Evolutionary conservation across 1,284 basidiomycete species (phyloP), one percentile per base, ranked within the genome.

Genomic region (Violaceomyces palustris): DNA sequence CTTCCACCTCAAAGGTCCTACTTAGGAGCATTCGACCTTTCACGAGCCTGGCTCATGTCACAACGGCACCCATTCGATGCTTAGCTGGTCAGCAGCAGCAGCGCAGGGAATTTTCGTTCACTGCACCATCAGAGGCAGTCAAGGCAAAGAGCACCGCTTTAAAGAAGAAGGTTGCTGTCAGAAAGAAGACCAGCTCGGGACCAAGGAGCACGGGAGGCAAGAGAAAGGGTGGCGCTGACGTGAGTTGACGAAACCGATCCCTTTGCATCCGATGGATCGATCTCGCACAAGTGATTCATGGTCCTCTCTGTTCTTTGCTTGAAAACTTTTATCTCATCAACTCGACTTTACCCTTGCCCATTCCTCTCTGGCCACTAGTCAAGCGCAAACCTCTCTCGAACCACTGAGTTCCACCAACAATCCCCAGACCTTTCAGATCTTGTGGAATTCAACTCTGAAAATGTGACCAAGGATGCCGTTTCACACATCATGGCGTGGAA

Each of bases 121-220:
- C n/a, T n/a, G n/a, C n/a, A n/a, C n/a, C 47, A 0, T 39, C 30
- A 5, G 57, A 54, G 6, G 63, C 63, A 3, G 50, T 49, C 19
- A 60, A 62, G 31, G 25, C 34, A 14, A 62, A 50, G 35, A 36
- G 58, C 3, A 42, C 56, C 8, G 40, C 50, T n/a, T 53, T 52
- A 11, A 69, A 69, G 44, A 69, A 64, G 46, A 64, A 65, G 38
- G 55, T 57, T 1, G 49, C 63, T 4, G 53, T 67, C 43, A 64
- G 62, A 41, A 64, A 64, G 39, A 66, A 61, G 33, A 25, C 43
- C 10, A 42, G 37, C 15, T 50, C 56, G 12, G 60, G 60, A 9
- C 55, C 61, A 22, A 52, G 61, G 27, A 51, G 54, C n/a, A 54
- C 61, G 2, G 61, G 66, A 17, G 59, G 59, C 21, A 42, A 44